These are phyloP conservation scores for Talaromyces wortmannii DNA, from an alignment of 495 filamentous ascomycete species.

Conservation along the genomic window DNA sequence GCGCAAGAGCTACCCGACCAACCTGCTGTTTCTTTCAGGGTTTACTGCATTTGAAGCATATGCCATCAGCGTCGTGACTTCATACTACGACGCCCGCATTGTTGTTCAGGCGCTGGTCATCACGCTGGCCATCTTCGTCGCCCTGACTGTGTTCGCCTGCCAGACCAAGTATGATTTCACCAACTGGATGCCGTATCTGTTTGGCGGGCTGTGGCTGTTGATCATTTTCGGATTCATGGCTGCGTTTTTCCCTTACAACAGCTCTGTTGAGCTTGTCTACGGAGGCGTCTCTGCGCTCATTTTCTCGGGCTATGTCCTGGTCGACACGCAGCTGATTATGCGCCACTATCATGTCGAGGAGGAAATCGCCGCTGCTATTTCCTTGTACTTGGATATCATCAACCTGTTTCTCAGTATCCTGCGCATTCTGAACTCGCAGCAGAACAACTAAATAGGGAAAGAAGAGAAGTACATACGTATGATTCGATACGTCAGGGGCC, in stretches of 20 bases:
- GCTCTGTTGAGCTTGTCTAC: slow-evolving; percentile 75
- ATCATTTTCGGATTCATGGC: slow-evolving; percentile 89
- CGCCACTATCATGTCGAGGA: slow-evolving; percentile 96
- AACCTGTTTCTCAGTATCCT: slow-evolving; percentile 94
- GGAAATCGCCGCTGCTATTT: slow-evolving; percentile 95
- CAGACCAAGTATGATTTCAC: slow-evolving; percentile 99
- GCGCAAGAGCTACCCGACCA: slow-evolving; percentile 91
- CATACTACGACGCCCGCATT: slow-evolving; percentile 72
- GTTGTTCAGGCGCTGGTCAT: slow-evolving; percentile 88
- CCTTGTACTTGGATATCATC: slow-evolving; percentile 91
- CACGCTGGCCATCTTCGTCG: slow-evolving; percentile 89
- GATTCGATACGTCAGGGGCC: too few relatives aligned
- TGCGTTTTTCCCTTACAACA: slow-evolving; percentile 74
- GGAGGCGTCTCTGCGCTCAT: slow-evolving; percentile 73
- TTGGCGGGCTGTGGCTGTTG: slow-evolving; percentile 81
- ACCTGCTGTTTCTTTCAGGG: slow-evolving; percentile 82
- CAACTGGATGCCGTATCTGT: slow-evolving; percentile 90
- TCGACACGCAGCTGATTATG: slow-evolving; percentile 94
- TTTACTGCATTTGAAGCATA: slow-evolving; percentile 96
- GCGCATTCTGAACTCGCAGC: slow-evolving; percentile 81
- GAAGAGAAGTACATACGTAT: background rate
- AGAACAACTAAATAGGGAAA: slow-evolving; percentile 57
- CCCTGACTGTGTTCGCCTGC: slow-evolving; percentile 89
- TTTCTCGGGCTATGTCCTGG: slow-evolving; percentile 89
- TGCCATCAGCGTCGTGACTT: slow-evolving; percentile 82